Base-by-base conservation (phyloP, 176 grass and related monocot species). In the Phoenix roebelenii region DNA sequence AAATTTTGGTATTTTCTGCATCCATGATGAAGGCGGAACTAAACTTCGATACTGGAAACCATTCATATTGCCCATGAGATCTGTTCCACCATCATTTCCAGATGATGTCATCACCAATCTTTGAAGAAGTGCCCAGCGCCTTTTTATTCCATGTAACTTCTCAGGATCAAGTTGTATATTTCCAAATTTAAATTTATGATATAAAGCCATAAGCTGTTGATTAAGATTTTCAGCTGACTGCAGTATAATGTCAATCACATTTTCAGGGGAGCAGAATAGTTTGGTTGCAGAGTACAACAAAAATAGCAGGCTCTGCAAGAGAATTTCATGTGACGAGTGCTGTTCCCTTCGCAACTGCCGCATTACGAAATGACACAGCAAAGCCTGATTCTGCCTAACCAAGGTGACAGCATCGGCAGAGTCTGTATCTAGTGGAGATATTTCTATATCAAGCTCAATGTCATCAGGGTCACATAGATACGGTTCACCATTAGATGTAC, bases 301-400 rank as follows among this genome's bases (percentile, higher is more conserved):
- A 75, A 96, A 96, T 60, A 96, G 72, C 54, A 96, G 77, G 72
- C 83, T 85, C 65, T 85, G 86, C 23, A 96, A 70, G 61, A 90
- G 92, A 64, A 87, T 82, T 83, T 96, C 86, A 80, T 81, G 77
- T 57, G 78, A 69, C 19, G 55, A 78, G 49, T 82, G 77, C 9
- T 77, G 73, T 68, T 86, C 79, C 64, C 80, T 85, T 83, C 60
- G 65, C 61, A 96, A 87, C 64, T 87, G 86, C 58, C 74, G 82
- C 50, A 80, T 57, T 62, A 96, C 76, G 53, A 96, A 96, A n/a
- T 67, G 71, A 61, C 74, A 87, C 57, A 96, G 75, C 75, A 85
- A 76, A 78, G 68, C 68, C 49, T 96, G 92, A 61, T 90, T 90
- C 78, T 85, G 84, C 76, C 92, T 79, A n/a, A 96, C 86, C 69